A percentile compares a stretch with the other conserved stretches of the same genome.
phyloP scores from a whole-genome alignment of 2,329 filamentous ascomycete genomes.

The Fusarium sp. region DNA sequence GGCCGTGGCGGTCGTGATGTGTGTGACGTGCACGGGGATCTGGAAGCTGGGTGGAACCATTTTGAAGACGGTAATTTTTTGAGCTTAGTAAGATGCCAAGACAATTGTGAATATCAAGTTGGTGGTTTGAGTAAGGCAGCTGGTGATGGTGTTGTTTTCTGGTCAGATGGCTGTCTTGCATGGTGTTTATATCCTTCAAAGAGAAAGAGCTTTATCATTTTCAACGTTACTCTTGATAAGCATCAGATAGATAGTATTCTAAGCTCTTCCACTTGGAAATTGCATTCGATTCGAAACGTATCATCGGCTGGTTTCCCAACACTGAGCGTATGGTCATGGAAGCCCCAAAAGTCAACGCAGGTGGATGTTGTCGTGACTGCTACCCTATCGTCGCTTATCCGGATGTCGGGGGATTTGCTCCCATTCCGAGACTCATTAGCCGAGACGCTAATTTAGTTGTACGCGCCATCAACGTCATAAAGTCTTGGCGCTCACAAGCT shows the following conservation, averaged over 20 bases:
- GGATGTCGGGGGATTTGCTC: background rate
- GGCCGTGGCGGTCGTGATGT: background rate
- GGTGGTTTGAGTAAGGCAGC: background rate
- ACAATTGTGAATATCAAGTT: background rate
- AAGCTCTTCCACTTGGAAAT: background rate
- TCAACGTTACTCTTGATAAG: background rate
- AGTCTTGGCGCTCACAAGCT: background rate
- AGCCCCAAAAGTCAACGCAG: background rate
- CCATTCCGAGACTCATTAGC: background rate
- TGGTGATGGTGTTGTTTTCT: background rate
- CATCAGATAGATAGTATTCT: background rate
- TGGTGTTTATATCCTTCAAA: background rate
- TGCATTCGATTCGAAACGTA: background rate
- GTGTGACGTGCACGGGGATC: background rate
- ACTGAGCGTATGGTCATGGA: background rate
- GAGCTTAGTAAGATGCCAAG: background rate
- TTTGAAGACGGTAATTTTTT: background rate
- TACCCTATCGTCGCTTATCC: background rate
- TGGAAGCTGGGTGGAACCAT: background rate
- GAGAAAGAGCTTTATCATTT: background rate
- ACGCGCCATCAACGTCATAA: background rate
- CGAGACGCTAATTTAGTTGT: background rate
- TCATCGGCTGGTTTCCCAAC: background rate
- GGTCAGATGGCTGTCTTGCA: background rate
- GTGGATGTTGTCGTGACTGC: background rate